These are phyloP conservation scores for Termitomyces bulborhizus DNA, from an alignment of 768 basidiomycete species.

Conservation along the genomic window DNA sequence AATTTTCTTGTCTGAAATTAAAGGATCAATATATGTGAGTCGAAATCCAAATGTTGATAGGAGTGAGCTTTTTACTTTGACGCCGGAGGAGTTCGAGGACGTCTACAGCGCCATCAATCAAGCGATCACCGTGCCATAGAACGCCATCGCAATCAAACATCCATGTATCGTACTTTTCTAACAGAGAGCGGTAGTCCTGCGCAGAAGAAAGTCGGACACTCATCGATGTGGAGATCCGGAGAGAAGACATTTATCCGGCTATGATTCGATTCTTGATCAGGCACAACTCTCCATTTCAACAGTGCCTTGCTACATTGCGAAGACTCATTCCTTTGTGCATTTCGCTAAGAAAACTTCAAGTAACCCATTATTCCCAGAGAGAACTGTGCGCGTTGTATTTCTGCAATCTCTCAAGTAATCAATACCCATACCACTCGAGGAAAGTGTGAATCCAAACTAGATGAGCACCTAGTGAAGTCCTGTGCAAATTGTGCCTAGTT, in stretches of 20 bases:
- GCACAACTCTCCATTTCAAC: not conserved
- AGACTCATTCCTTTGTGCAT: too few relatives aligned
- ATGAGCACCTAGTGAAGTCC: not conserved
- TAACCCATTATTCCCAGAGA: too few relatives aligned
- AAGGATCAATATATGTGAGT: not conserved
- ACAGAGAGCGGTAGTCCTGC: slow-evolving; percentile 40
- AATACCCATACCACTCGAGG: too few relatives aligned
- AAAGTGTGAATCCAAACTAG: not conserved
- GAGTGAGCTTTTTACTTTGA: slow-evolving; percentile 44
- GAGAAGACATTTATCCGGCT: not conserved
- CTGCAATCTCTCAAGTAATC: not conserved
- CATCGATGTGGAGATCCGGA: slow-evolving; percentile 11
- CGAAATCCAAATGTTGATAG: not conserved
- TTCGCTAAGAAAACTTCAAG: too few relatives aligned
- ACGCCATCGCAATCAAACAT: slow-evolving; percentile 97
- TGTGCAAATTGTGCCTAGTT: not conserved
- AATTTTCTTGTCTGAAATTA: slow-evolving; percentile 63
- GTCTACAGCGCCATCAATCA: slow-evolving; percentile 73
- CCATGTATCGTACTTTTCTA: slow-evolving; percentile 84
- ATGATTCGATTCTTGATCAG: not conserved
- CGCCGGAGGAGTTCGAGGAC: slow-evolving; percentile 68
- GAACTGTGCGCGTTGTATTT: too few relatives aligned
- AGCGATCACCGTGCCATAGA: slow-evolving; percentile 79
- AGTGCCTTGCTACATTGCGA: too few relatives aligned
- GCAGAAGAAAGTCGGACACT: slow-evolving; percentile 32